Evolutionary conservation across 305 asterid genomes (phyloP).

Genomic region (Fraxinus greggii): DNA sequence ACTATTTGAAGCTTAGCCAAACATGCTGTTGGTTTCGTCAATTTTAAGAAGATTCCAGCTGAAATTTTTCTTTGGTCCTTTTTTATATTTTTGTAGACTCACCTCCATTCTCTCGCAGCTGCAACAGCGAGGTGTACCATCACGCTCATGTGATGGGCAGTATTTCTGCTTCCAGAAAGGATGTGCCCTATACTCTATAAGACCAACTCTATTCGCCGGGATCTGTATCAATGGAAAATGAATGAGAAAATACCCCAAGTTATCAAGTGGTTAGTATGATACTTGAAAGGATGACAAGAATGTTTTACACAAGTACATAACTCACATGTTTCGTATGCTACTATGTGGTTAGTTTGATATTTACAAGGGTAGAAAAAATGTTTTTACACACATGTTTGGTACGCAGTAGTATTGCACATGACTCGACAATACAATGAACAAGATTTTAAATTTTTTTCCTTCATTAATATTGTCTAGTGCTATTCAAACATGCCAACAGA

Average conservation of each 20-base stretch:
- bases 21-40: not conserved
- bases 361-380: not conserved
- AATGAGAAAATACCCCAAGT: not conserved
- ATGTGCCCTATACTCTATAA: conserved; percentile 90
- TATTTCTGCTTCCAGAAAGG: conserved; percentile 95
- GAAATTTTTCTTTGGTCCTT: conserved; percentile 4
- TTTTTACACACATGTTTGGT: not conserved
- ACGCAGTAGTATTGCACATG: not conserved
- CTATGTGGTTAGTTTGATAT: not conserved
- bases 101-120: conserved; percentile 99
- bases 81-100: conserved; percentile 13
- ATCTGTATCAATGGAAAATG: conserved; percentile 44
- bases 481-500: not conserved
- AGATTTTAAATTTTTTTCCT: not conserved
- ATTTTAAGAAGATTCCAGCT: not conserved
- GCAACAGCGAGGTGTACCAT: conserved; percentile 94
- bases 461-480: not conserved
- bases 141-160: conserved; percentile 89
- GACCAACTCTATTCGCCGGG: conserved; percentile 73
- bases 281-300: not conserved
- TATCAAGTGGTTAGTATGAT: not conserved
- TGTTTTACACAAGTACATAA: not conserved
- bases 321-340: not conserved
- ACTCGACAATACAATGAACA: not conserved
- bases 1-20: not conserved